Base-by-base conservation (phyloP, 176 grass and related monocot species). In the Triticum urartu region DNA sequence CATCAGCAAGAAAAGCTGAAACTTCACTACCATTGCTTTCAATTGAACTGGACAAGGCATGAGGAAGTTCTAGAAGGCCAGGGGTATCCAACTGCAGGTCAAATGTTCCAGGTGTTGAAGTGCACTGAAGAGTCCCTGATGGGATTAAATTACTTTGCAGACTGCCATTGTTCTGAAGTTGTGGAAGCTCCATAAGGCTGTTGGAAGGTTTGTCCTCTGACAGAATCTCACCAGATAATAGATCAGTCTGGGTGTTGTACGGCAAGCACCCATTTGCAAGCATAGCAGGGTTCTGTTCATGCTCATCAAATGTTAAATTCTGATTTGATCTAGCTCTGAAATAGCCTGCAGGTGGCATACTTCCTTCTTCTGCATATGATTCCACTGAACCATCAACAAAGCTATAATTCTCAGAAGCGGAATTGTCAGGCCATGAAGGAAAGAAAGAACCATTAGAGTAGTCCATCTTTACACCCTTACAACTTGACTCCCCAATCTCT, bases 11-110 rank as follows among this genome's bases (percentile, higher is more conserved):
- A 71, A 91, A 91, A 64, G 77, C 68, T 20, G 89, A 85, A 88
- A 88, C 79, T 54, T 88, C 89, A 88, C 89, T 88, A 38, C 78
- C 77, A 71, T 88, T 88, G 80, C 86, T 88, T 40, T 91, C 89
- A 85, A 88, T 91, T 81, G 89, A 91, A 85, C 89, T 91, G 11
- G 89, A 91, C 38, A 91, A 78, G 22, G 63, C 64, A 77, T 77
- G 86, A 58, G 81, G 77, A 20, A 91, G 39, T 76, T 88, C 89
- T 56, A 86, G 39, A 77, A 85, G 52, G 11, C 81, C 64, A 91
- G 82, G 13, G 14, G 63, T 78, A 81, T 85, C 83, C 71, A 91
- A 33, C 24, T 91, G 86, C 0, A 18, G 70, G 62, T 77, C 77
- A 81, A 85, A 91, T 63, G 20, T 62, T 88, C 78, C 89, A 64